These are phyloP conservation scores for Catunica adiposa DNA, from an alignment of 2,329 filamentous ascomycete genomes.

Conservation along the genomic window DNA sequence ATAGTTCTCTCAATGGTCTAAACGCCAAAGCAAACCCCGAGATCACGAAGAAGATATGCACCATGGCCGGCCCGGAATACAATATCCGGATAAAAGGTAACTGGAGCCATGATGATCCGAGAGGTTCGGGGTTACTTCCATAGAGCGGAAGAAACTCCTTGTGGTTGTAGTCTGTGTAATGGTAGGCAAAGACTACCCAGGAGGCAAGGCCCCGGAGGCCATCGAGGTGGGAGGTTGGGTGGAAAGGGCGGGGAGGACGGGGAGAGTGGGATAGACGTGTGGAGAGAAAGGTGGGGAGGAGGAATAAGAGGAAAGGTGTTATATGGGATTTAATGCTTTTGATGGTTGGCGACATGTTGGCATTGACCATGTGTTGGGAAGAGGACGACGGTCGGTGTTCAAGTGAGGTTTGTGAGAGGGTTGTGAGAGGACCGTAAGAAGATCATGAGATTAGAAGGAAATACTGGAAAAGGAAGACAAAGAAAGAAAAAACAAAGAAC, in stretches of 20 bases:
- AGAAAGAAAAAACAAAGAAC: too few species aligned
- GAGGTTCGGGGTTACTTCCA: slow-evolving; percentile 27
- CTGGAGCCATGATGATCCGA: slow-evolving; percentile 24
- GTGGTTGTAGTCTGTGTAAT: slow-evolving; percentile 23
- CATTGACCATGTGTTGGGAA: not conserved
- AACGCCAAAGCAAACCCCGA: slow-evolving; percentile 44
- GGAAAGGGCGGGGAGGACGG: slow-evolving; percentile 17
- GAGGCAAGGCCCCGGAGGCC: slow-evolving; percentile 42
- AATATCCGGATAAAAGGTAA: slow-evolving; percentile 37
- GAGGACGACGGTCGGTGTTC: not conserved
- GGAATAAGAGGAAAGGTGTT: not conserved
- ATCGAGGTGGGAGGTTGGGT: slow-evolving; percentile 41
- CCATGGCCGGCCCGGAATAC: slow-evolving; percentile 38
- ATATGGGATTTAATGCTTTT: not conserved
- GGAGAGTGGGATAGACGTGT: not conserved
- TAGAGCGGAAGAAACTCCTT: slow-evolving; percentile 22
- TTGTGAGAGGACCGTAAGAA: too few species aligned
- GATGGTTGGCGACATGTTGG: not conserved
- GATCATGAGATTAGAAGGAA: too few species aligned
- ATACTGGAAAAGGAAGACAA: too few species aligned
- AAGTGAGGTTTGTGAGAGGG: too few species aligned
- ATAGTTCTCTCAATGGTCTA: slow-evolving; percentile 30
- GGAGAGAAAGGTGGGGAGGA: slow-evolving; percentile 11
- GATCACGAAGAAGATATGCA: slow-evolving; percentile 45
- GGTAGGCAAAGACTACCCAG: slow-evolving; percentile 39